phyloP scores from a whole-genome alignment of 2,329 filamentous ascomycete species.

The Myriosclerotinia scirpicola region DNA sequence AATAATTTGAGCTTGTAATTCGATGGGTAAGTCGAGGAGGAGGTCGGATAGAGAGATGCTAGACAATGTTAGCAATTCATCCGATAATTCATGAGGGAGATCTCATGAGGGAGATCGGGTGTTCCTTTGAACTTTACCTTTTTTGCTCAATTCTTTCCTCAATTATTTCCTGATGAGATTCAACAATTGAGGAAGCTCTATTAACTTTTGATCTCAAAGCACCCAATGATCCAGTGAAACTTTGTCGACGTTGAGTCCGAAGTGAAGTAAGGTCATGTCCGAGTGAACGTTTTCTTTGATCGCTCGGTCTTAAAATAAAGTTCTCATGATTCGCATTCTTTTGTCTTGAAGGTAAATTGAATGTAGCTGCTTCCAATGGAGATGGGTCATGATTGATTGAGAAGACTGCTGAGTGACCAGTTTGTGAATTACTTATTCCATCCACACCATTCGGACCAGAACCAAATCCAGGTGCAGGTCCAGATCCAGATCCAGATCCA shows the following conservation, averaged over 20 bases:
- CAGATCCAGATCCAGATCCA: neutral
- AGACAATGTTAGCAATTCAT: neutral
- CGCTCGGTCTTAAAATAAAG: conserved; percentile 33
- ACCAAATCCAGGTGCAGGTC: conserved; percentile 4
- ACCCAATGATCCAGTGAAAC: conserved; percentile 39
- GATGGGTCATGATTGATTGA: conserved; percentile 21
- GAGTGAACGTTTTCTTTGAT: conserved; percentile 41
- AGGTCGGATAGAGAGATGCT: conserved; percentile 53
- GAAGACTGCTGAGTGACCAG: conserved; percentile 27
- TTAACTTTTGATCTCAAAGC: conserved; percentile 39
- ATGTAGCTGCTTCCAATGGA: conserved; percentile 32
- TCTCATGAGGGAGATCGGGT: neutral
- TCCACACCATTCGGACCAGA: conserved; percentile 3
- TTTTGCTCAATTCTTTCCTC: conserved; percentile 32
- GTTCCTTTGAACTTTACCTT: conserved; percentile 28
- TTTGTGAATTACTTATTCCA: conserved; percentile 34
- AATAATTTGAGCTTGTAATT: conserved; percentile 63
- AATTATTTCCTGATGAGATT: conserved; percentile 35
- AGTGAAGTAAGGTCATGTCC: conserved; percentile 39
- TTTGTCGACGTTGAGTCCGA: conserved; percentile 39
- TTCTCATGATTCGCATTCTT: conserved; percentile 29
- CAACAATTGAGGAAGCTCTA: conserved; percentile 35
- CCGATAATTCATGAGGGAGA: neutral
- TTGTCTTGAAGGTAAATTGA: conserved; percentile 38
- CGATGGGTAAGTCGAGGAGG: conserved; percentile 59